Conservation (phyloP, 164 flowering plant species). For the Liriodendron chinense region DNA sequence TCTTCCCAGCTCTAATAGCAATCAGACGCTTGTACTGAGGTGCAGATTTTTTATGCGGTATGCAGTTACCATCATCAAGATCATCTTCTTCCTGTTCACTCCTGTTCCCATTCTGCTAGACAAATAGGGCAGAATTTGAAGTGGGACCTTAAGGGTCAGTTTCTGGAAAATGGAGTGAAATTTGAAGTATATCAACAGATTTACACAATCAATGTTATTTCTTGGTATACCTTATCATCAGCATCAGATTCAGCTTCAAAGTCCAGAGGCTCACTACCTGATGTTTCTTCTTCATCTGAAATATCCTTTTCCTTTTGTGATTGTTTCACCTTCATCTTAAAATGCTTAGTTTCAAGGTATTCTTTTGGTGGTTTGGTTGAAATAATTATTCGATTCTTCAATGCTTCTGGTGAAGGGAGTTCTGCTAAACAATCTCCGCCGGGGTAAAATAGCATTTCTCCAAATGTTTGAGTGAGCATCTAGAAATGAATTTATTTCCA, state of each 20-base stretch:
- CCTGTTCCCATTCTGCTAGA: constrained; percentile 10
- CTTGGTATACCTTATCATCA: constrained; percentile 25
- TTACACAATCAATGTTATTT: background rate
- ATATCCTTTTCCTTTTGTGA: constrained; percentile 26
- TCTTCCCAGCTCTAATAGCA: constrained; percentile 75
- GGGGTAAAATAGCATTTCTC: constrained; percentile 61
- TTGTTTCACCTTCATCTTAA: constrained; percentile 14
- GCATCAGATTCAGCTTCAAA: constrained; percentile 15
- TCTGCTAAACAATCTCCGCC: constrained; percentile 42
- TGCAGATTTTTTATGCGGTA: constrained; percentile 25
- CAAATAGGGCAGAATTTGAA: background rate
- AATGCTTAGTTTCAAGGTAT: constrained; percentile 28
- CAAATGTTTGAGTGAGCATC: constrained; percentile 73
- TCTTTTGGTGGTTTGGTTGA: constrained; percentile 96
- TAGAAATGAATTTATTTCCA: constrained; percentile 16
- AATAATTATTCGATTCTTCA: constrained; percentile 60
- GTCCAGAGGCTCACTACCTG: constrained; percentile 41
- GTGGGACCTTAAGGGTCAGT: background rate
- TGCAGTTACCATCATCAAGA: constrained; percentile 15
- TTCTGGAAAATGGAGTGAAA: background rate
- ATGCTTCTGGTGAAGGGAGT: constrained; percentile 75
- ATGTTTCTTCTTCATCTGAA: constrained; percentile 32
- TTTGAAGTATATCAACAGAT: background rate
- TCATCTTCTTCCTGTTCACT: constrained; percentile 40
- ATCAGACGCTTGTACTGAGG: constrained; percentile 68